Base-by-base conservation (phyloP, 768 basidiomycete species). In the Galerina marginata region DNA sequence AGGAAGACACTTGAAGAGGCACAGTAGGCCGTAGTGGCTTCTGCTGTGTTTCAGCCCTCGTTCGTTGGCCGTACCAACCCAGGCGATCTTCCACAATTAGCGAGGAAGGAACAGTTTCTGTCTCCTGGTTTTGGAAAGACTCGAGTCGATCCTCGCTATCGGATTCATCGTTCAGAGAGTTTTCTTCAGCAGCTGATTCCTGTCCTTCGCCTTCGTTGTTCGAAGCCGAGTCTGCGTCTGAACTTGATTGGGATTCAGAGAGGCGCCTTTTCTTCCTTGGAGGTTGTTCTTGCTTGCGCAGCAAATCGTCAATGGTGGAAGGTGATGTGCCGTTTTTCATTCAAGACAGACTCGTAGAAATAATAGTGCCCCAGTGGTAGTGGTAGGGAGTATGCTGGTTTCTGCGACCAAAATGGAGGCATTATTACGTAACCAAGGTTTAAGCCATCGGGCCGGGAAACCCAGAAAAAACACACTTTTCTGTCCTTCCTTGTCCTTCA, bases 261-360 rank as follows among this genome's bases (percentile, higher is more conserved):
- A 78, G 54, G 37, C 71, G 77, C 49, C 68, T 63, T 59, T 74
- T 77, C 66, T 86, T 85, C 2, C 65, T 58, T 1, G 68, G 63
- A 20, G 72, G 74, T 38, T 73, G 77, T 60, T 86, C 85, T 62
- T 79, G 79, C 52, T 73, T 69, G 60, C 74, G 78, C 49, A 84
- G 72, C 7, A 84, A 71, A 47, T 85, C 83, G 59, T 85, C 85
- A 0, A 77, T 69, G 39, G 79, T 80, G 43, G 52, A 25, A 39
- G 39, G 20, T 50, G 51, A 55, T 42, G 16, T 33, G 29, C 7
- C 29, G 29, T 33, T 33, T 33, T 33, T 33, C 29, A 33, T 33
- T 33, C 29, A 33, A 7, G 29, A 33, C 29, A 33, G 7, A 5
- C 7, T 33, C 29, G 29, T 33, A 33, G 29, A 33, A 33, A 7